Evolutionary conservation across 108 stramenopile species (phyloP), one percentile per base, ranked within the genome.

Genomic region (Pseudonitzschia delicatissima): DNA sequence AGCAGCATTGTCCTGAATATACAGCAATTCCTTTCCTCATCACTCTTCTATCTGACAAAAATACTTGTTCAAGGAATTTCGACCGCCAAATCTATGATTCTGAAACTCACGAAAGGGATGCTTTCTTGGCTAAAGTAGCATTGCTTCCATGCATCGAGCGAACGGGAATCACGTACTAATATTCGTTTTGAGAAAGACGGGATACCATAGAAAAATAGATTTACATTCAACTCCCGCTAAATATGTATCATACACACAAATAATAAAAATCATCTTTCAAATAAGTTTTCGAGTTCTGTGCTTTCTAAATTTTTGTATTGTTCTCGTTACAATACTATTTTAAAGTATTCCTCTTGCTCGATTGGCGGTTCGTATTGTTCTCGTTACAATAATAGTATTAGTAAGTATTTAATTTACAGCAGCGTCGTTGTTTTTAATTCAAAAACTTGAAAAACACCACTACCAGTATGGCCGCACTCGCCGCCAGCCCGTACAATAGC

Each of bases 401-500:
- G n/a, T n/a, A n/a, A n/a, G n/a, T n/a, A n/a, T n/a, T n/a, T n/a
- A n/a, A n/a, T n/a, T n/a, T n/a, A n/a, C n/a, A n/a, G n/a, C n/a
- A n/a, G n/a, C n/a, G n/a, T n/a, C 3, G 21, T n/a, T 20, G 21
- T 8, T 20, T 49, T 37, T 61, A 64, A 4, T 68, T 36, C 67
- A 78, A 53, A 37, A 58, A 64, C 72, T 71, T 69, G 51, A 83
- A 37, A 31, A 79, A 32, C 4, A 80, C 20, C 21, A 78, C 33
- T 50, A 80, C 73, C 21, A 73, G 80, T 33, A 93, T 55, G 27
- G 88, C 73, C 63, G 90, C 76, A 31, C 74, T 66, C 27, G 75
- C 76, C 9, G 79, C 88, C 12, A 97, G 64, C 4, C 85, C 91
- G 70, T 95, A 96, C 69, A 97, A 62, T 50, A 96, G 87, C 73